A percentile compares a stretch with the other conserved stretches of the same genome.
phyloP scores from a whole-genome alignment of 2,329 filamentous ascomycete species.

The Passalora sequoiae region DNA sequence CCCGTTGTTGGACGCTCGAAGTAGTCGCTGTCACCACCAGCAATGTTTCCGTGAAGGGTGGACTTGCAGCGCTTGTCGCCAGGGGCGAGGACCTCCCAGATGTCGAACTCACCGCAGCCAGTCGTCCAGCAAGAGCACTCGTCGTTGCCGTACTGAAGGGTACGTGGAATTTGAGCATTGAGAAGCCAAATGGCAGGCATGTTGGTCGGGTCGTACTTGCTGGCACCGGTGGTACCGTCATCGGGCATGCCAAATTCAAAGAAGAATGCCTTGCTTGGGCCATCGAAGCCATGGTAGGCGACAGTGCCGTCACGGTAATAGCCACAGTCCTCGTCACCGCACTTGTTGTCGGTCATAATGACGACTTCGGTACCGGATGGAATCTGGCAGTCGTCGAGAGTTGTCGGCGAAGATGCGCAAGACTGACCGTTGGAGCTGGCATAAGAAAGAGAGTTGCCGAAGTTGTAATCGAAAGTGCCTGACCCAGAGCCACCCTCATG shows the following conservation, averaged over 20 bases:
- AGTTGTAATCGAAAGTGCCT: slow-evolving; percentile 50
- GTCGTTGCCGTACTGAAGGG: slow-evolving; percentile 59
- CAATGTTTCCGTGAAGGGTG: slow-evolving; percentile 60
- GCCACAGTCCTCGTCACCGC: slow-evolving; percentile 40
- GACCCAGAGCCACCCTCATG: slow-evolving; percentile 53
- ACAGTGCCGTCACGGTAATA: slow-evolving; percentile 34
- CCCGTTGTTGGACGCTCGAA: slow-evolving; percentile 59
- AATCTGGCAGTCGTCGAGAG: slow-evolving; percentile 48
- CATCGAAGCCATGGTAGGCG: slow-evolving; percentile 62
- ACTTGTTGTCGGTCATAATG: slow-evolving; percentile 49
- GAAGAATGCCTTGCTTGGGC: slow-evolving; percentile 66
- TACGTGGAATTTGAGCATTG: slow-evolving; percentile 66
- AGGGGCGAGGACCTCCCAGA: slow-evolving; percentile 64
- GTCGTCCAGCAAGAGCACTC: slow-evolving; percentile 66
- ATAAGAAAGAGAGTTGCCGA: slow-evolving; percentile 56
- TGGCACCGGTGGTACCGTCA: slow-evolving; percentile 45
- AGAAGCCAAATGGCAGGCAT: slow-evolving; percentile 73
- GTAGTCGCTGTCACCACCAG: slow-evolving; percentile 65
- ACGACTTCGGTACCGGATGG: slow-evolving; percentile 48
- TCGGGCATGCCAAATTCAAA: slow-evolving; percentile 69
- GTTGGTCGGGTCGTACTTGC: slow-evolving; percentile 43
- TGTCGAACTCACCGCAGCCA: slow-evolving; percentile 70
- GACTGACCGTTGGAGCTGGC: slow-evolving; percentile 44
- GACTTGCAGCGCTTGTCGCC: slow-evolving; percentile 65
- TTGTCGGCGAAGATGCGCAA: slow-evolving; percentile 45